phyloP scores from a whole-genome alignment of 805 yeast genomes.

The Sugiyamaella floridensis region DNA sequence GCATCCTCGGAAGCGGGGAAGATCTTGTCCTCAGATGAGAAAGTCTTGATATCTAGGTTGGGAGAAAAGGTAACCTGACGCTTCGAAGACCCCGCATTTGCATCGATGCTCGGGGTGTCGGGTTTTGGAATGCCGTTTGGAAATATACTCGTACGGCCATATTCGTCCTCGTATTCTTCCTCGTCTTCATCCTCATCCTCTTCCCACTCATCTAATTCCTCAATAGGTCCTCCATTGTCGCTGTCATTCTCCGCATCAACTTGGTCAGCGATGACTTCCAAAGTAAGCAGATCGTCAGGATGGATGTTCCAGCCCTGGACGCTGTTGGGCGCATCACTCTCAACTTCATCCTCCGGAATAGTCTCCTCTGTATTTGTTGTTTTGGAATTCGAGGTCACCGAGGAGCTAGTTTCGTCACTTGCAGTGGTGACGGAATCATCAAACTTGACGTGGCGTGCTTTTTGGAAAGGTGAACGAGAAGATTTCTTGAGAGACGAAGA shows the following conservation, averaged over 20 bases:
- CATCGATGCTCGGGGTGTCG: not conserved
- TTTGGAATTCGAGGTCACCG: not conserved
- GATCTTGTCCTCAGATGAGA: slow-evolving; percentile 31
- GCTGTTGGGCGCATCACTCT: too few species aligned
- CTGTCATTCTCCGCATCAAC: slow-evolving; percentile 33
- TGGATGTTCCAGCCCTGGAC: not conserved
- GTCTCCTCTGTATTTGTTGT: not conserved
- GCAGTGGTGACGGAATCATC: not conserved
- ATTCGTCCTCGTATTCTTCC: slow-evolving; percentile 31
- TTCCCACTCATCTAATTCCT: slow-evolving; percentile 28
- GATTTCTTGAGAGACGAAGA: not conserved
- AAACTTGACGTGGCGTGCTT: not conserved
- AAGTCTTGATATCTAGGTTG: slow-evolving; percentile 49
- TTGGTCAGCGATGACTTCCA: slow-evolving; percentile 23
- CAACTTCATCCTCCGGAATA: not conserved
- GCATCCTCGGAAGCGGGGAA: not conserved
- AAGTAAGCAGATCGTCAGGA: slow-evolving; percentile 25
- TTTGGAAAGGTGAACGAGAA: not conserved
- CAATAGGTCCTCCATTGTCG: slow-evolving; percentile 33
- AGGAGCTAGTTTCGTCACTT: not conserved
- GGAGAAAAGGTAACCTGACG: slow-evolving; percentile 41
- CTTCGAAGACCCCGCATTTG: not conserved
- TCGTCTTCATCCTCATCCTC: slow-evolving; percentile 39
- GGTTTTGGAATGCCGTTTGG: slow-evolving; percentile 20
- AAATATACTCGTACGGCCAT: slow-evolving; percentile 30